Evolutionary conservation across 108 stramenopile species (phyloP).

Genomic region (Aurantiochytrium sp.): DNA sequence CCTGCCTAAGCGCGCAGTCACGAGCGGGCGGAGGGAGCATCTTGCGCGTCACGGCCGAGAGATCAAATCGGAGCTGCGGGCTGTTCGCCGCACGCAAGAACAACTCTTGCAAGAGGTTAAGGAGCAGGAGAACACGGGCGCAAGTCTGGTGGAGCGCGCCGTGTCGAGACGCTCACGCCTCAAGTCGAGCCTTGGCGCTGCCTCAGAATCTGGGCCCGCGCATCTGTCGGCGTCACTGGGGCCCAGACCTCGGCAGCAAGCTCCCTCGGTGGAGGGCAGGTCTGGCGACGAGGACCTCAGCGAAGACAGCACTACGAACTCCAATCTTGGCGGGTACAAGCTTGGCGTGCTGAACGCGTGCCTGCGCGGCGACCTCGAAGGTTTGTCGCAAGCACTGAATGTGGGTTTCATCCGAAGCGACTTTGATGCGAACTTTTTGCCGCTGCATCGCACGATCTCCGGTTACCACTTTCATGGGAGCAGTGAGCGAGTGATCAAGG

Average conservation of each 20-base stretch:
- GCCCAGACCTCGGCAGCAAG: no score
- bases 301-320: not conserved
- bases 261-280: no score
- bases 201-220: no score
- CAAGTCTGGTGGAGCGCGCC: not conserved
- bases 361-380: not conserved
- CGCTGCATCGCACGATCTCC: not conserved
- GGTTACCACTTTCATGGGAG: constrained; percentile 15
- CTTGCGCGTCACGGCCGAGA: not conserved
- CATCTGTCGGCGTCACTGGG: no score
- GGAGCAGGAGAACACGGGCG: not conserved
- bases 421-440: not conserved
- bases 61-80: not conserved
- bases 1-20: not conserved
- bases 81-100: not conserved
- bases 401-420: not conserved
- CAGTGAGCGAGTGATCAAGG: not conserved
- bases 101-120: not conserved
- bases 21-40: no score
- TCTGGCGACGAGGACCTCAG: no score
- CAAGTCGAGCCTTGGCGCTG: no score
- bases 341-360: not conserved
- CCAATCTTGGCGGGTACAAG: not conserved
- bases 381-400: not conserved
- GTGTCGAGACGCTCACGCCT: not conserved